A percentile compares a stretch with the other conserved stretches of the same genome.
Conservation (phyloP, 352 stramenopile species). For the Pythium dissimile region DNA sequence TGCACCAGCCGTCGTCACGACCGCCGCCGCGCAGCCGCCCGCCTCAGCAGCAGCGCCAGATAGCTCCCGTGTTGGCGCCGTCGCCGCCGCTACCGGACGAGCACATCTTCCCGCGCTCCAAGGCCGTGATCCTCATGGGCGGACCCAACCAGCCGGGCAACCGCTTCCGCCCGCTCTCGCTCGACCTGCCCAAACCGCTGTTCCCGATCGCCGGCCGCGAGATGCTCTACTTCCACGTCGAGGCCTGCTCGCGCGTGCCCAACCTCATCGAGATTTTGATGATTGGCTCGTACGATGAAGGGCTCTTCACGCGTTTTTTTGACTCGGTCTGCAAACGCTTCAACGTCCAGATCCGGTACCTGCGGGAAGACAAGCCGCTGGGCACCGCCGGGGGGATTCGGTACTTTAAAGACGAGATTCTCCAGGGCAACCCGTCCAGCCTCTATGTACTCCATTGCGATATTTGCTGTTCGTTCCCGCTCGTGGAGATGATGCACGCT, state of each 20-base stretch:
- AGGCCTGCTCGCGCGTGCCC: constrained; percentile 76
- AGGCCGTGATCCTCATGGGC: constrained; percentile 86
- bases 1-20: constrained; percentile 15
- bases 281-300: constrained; percentile 87
- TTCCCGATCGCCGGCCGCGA: constrained; percentile 83
- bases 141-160: constrained; percentile 85
- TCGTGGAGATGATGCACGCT: constrained; percentile 88
- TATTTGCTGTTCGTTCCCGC: constrained; percentile 85
- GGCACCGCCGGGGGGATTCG: constrained; percentile 81
- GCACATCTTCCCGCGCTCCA: constrained; percentile 65
- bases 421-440: constrained; percentile 61
- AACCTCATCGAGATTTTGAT: constrained; percentile 87
- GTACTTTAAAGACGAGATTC: constrained; percentile 83
- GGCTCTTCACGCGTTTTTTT: constrained; percentile 87
- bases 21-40: constrained; percentile 12
- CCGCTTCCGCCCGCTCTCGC: constrained; percentile 83
- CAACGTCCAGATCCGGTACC: constrained; percentile 84
- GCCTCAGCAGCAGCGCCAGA: constrained; percentile 8
- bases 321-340: constrained; percentile 78
- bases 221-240: constrained; percentile 89
- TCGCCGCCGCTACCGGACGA: constrained; percentile 27
- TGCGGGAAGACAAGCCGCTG: constrained; percentile 74
- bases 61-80: constrained; percentile 8
- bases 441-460: constrained; percentile 87
- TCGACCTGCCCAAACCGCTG: constrained; percentile 84